phyloP scores from a whole-genome alignment of 1,284 basidiomycete genomes.

The Wolfiporia cocos region DNA sequence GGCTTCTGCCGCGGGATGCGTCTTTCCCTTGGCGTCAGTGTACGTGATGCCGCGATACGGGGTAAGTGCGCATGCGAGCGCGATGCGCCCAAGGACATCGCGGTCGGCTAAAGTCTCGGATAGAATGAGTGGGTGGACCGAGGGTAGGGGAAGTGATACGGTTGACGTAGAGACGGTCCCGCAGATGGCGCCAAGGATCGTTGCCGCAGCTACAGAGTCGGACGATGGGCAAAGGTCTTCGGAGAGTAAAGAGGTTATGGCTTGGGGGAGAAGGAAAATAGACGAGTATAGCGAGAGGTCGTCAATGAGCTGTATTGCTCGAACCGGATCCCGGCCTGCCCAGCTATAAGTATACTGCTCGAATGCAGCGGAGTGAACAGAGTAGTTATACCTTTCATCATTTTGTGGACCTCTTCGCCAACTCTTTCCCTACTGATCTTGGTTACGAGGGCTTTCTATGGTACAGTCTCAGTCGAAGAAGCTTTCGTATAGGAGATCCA shows the following conservation, averaged over 20 bases:
- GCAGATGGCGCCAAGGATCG: conserved; percentile 53
- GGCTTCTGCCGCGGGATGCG: conserved; percentile 53
- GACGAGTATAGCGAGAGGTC: conserved; percentile 62
- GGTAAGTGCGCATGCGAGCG: conserved; percentile 63
- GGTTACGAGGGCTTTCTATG: conserved; percentile 60
- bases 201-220: conserved; percentile 48
- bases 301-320: conserved; percentile 70
- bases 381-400: conserved; percentile 78
- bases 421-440: conserved; percentile 91
- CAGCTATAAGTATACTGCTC: too few species aligned
- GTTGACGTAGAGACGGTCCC: conserved; percentile 24
- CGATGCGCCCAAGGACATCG: conserved; percentile 55
- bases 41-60: conserved; percentile 61
- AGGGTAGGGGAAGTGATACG: conserved; percentile 26
- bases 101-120: conserved; percentile 32
- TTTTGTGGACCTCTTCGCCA: conserved; percentile 87
- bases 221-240: conserved; percentile 28
- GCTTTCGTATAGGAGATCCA: conserved; percentile 7
- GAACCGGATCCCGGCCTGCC: conserved; percentile 67
- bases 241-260: conserved; percentile 41
- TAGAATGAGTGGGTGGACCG: conserved; percentile 43
- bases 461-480: too few species aligned
- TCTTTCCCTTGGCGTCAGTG: conserved; percentile 58
- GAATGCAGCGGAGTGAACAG: too few species aligned
- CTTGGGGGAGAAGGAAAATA: conserved; percentile 59